These are phyloP conservation scores for Amauroascus verrucosus DNA, from an alignment of 2,329 filamentous ascomycete species.

Conservation along the genomic window DNA sequence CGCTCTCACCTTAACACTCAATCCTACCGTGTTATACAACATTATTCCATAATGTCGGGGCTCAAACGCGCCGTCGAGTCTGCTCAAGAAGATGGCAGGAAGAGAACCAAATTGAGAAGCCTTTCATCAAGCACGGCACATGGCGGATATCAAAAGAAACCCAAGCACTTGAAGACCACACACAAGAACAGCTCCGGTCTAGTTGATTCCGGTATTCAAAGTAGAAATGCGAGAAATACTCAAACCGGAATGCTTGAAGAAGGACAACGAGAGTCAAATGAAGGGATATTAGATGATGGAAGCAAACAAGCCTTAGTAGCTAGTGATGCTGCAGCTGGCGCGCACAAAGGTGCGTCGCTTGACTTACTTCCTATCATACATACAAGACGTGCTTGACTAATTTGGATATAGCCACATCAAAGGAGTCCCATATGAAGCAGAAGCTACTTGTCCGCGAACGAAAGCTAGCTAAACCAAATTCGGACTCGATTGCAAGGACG, in stretches of 20 bases:
- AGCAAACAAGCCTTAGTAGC: conserved; percentile 4
- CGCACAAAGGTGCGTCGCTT: conserved; percentile 19
- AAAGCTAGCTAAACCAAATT: conserved; percentile 84
- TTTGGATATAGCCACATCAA: conserved; percentile 51
- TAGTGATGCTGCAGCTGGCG: conserved; percentile 15
- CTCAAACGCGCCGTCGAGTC: conserved; percentile 33
- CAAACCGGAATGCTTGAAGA: not conserved
- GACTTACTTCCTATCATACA: not conserved
- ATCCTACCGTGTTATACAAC: conserved; percentile 6
- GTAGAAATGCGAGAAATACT: not conserved
- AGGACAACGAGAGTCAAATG: conserved; percentile 8
- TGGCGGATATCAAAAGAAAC: not conserved
- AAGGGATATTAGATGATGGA: conserved; percentile 8
- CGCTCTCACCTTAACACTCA: no score
- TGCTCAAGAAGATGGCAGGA: conserved; percentile 32
- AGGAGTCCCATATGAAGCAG: conserved; percentile 87
- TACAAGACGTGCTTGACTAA: not conserved
- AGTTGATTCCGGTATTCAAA: not conserved
- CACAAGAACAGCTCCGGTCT: not conserved
- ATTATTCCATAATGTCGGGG: conserved; percentile 27
- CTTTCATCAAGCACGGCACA: conserved; percentile 13
- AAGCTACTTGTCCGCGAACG: conserved; percentile 79
- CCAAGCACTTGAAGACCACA: not conserved
- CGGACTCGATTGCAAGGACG: conserved; percentile 73
- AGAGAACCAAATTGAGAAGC: conserved; percentile 32